Evolutionary conservation across 2,329 filamentous ascomycete species (phyloP).

Genomic region (Colletotrichum filicis): DNA sequence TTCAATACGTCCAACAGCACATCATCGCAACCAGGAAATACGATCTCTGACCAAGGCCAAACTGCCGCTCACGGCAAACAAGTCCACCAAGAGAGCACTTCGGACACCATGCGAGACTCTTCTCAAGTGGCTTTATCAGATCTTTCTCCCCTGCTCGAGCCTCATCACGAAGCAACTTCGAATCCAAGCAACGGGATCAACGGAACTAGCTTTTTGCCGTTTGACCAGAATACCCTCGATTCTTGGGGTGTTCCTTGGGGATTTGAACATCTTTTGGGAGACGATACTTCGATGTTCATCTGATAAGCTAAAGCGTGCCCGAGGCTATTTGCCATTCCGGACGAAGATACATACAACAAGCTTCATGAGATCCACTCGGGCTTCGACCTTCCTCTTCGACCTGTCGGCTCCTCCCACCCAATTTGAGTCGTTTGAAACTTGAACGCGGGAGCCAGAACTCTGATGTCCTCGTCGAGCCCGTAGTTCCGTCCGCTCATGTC

Average conservation of each 20-base stretch:
- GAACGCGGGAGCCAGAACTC: slow-evolving; percentile 27
- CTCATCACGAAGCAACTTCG: not conserved
- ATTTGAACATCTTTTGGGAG: not conserved
- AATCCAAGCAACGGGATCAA: not conserved
- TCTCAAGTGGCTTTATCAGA: not conserved
- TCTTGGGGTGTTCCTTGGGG: not conserved
- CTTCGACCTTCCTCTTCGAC: slow-evolving; percentile 26
- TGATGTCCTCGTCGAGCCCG: slow-evolving; percentile 26
- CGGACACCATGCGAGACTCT: no score
- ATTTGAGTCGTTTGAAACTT: slow-evolving; percentile 18
- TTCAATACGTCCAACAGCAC: no score
- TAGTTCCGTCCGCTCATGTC: slow-evolving; percentile 29
- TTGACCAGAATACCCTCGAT: not conserved
- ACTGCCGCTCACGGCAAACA: not conserved
- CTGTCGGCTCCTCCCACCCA: slow-evolving; percentile 23
- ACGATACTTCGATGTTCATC: not conserved
- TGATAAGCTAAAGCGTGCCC: not conserved
- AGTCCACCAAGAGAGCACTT: no score
- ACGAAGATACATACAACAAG: not conserved
- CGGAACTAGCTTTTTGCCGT: not conserved
- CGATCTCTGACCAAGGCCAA: not conserved
- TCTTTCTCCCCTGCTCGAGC: not conserved
- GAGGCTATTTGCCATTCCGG: not conserved
- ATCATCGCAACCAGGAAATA: no score
- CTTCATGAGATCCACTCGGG: slow-evolving; percentile 15